Percentiles rank a stretch among this genome's conserved stretches.
Evolutionary conservation across 441 rosid species (phyloP).

Genomic region (Breynia disticha): DNA sequence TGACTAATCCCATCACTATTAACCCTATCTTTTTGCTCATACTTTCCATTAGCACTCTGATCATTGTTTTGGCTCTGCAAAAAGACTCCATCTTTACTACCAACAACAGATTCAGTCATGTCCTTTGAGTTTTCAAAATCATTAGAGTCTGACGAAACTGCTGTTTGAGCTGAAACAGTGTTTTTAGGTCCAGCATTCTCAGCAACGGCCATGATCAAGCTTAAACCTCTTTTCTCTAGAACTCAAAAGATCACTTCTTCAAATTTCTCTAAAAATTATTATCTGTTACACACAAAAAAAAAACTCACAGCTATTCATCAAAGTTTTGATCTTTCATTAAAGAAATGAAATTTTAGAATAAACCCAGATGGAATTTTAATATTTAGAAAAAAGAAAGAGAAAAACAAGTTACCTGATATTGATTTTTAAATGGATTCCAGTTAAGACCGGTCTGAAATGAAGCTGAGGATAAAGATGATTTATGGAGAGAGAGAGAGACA

Average conservation of each 20-base stretch:
- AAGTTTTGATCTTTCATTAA: conserved; percentile 7
- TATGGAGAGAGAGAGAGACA: too few species aligned
- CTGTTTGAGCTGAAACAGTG: neutral
- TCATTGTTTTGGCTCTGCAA: conserved; percentile 18
- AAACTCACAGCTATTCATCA: conserved; percentile 3
- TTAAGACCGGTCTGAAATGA: too few species aligned
- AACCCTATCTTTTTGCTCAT: conserved; percentile 10
- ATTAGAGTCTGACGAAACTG: neutral
- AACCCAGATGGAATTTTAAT: conserved; percentile 7
- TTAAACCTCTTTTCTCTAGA: neutral
- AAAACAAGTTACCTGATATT: too few species aligned
- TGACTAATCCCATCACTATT: conserved; percentile 3
- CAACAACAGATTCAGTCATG: neutral
- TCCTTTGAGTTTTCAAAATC: neutral
- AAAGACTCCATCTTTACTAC: neutral
- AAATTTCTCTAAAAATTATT: neutral
- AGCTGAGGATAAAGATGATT: too few species aligned
- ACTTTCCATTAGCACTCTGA: conserved; percentile 17
- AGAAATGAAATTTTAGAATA: conserved; percentile 5
- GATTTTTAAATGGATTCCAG: too few species aligned
- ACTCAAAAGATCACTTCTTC: neutral
- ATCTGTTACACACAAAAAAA: neutral
- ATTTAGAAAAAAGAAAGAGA: too few species aligned
- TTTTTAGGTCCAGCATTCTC: conserved; percentile 40
- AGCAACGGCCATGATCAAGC: conserved; percentile 76